Evolutionary conservation across 2,329 filamentous ascomycete species (phyloP).

Genomic region (Harringtonia lauricola): DNA sequence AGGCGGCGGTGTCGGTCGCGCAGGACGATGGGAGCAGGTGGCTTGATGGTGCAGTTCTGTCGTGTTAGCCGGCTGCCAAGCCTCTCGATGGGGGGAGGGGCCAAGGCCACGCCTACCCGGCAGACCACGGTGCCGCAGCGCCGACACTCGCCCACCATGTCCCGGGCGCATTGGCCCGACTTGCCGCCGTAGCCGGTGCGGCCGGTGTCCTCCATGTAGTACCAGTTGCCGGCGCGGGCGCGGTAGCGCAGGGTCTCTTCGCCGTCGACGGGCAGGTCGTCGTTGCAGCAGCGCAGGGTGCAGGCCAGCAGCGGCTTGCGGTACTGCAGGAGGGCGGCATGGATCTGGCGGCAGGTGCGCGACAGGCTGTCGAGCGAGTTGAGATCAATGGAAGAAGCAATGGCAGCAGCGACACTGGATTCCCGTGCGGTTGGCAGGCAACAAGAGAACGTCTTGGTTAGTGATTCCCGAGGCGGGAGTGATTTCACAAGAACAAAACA

Average conservation of each 20-base stretch:
- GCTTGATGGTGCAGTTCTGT: conserved; percentile 85
- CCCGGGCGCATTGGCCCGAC: conserved; percentile 68
- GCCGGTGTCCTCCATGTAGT: conserved; percentile 44
- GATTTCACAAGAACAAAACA: background rate
- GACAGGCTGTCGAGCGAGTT: conserved; percentile 80
- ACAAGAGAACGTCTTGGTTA: conserved; percentile 4
- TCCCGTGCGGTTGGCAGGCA: conserved; percentile 7
- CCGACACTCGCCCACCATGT: conserved; percentile 76
- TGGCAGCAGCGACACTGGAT: conserved; percentile 60
- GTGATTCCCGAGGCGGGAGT: conserved; percentile 6
- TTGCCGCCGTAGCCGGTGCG: conserved; percentile 46
- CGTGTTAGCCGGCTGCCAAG: too few species aligned
- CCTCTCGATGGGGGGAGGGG: too few species aligned
- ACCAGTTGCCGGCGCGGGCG: conserved; percentile 46
- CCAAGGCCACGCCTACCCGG: too few species aligned
- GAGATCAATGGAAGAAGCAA: conserved; percentile 71
- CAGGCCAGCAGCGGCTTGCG: conserved; percentile 60
- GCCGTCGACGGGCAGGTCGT: conserved; percentile 42
- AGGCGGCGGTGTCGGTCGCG: conserved; percentile 71
- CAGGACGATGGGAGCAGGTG: conserved; percentile 55
- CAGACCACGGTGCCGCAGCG: conserved; percentile 70
- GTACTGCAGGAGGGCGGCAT: conserved; percentile 67
- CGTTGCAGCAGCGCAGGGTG: conserved; percentile 72
- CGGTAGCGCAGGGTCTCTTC: conserved; percentile 47
- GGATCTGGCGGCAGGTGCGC: conserved; percentile 69